Evolutionary conservation across 176 grass and related monocot species (phyloP), one percentile per base, ranked within the genome.

Genomic region (Otatea glauca): DNA sequence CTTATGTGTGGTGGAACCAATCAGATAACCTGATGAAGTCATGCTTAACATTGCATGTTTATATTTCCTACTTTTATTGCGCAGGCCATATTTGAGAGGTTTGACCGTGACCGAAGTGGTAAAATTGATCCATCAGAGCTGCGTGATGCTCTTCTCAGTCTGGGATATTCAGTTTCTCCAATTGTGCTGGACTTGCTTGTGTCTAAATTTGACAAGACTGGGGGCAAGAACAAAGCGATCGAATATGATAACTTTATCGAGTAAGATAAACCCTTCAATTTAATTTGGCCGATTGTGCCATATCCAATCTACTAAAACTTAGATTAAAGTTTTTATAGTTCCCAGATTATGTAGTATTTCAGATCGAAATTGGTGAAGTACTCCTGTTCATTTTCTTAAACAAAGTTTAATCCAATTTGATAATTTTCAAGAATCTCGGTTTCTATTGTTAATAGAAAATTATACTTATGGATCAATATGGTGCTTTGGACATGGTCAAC

Each of bases 241-340:
- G 96, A 98, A 84, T 98, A 95, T 59, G 93, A 98, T 73, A 98
- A 95, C 92, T 98, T 98, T 65, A 98, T 98, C 11, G 96, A 98
- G 96, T 98, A 94, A 93, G 91, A 85, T 50, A 4, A 50, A 14
- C 65, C 42, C 24, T 64, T 69, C 60, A 74, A 55, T 47, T 48
- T 32, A 5, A n/a, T 24, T 39, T 73, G 16, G 8, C 4, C 44
- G 20, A 27, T 71, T 65, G 7, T 71, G 23, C 7, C 16, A 3
- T 17, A 70, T 61, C 3, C 25, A 62, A 48, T 21, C 8, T 50
- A 34, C 61, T 70, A 7, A 68, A 51, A 45, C 0, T 68, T 50
- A 24, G 56, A 11, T 49, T 17, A 49, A 61, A 62, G 10, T 35
- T 61, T 34, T 5, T 60, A n/a, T n/a, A 18, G 32, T 49, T 56